A percentile compares a stretch with the other conserved stretches of the same genome.
These are phyloP conservation scores for Coccomyxa sp. DNA, from an alignment of 139 green algal species.

Conservation along the genomic window DNA sequence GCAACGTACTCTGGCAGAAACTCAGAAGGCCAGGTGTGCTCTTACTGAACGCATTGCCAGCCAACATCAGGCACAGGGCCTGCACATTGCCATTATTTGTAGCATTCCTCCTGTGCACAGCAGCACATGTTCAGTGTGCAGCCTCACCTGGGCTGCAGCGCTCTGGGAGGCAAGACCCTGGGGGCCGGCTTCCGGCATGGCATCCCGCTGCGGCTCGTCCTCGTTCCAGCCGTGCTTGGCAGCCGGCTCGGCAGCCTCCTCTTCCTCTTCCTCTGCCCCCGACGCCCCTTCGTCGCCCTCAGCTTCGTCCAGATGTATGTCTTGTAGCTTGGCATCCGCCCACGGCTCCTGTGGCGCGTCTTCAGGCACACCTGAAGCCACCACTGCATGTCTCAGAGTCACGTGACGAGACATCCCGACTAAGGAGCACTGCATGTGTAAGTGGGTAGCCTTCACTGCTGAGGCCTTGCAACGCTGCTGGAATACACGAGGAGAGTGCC, in stretches of 20 bases:
- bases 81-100: too few species aligned
- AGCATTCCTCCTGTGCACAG: slow-evolving; percentile 2
- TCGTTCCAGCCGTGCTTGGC: slow-evolving; percentile 9
- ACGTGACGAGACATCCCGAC: too few species aligned
- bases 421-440: too few species aligned
- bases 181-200: slow-evolving; percentile 41
- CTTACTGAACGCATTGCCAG: background rate
- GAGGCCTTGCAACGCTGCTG: too few species aligned
- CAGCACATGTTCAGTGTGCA: background rate
- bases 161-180: slow-evolving; percentile 41
- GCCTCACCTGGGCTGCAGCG: slow-evolving; percentile 15
- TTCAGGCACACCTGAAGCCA: too few species aligned
- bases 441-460: too few species aligned
- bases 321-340: too few species aligned
- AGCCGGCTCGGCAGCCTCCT: slow-evolving; percentile 8
- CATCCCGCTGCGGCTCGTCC: slow-evolving; percentile 10
- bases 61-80: too few species aligned
- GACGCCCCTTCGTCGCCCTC: slow-evolving; percentile 4
- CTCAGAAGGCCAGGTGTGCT: background rate
- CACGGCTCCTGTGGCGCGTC: too few species aligned
- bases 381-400: too few species aligned
- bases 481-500: too few species aligned
- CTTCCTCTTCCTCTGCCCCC: slow-evolving; percentile 6
- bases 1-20: too few species aligned
- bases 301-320: slow-evolving; percentile 24